Conservation (phyloP, 2,329 filamentous ascomycete genomes). For the Penicillium frequentans region DNA sequence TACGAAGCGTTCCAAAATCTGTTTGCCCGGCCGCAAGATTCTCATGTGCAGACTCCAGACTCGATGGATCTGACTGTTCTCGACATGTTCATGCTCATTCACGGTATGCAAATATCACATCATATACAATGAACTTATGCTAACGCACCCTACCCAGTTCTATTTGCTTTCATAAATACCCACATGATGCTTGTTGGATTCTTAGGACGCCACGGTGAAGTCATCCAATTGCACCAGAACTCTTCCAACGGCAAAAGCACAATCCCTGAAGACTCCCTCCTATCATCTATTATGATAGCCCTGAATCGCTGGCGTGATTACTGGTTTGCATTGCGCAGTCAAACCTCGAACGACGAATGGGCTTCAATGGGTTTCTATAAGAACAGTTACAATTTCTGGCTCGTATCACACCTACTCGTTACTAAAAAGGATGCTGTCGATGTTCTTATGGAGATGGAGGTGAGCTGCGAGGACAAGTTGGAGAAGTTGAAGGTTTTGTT, state of each 20-base stretch:
- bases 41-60: not conserved
- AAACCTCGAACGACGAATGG: conserved; percentile 37
- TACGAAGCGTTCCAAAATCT: conserved; percentile 41
- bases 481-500: conserved; percentile 43
- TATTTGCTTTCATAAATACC: conserved; percentile 43
- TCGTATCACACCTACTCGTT: conserved; percentile 43
- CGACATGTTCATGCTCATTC: conserved; percentile 46
- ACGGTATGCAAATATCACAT: conserved; percentile 28
- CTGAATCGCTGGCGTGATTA: conserved; percentile 40
- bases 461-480: conserved; percentile 46
- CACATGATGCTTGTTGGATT: conserved; percentile 40
- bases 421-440: conserved; percentile 45
- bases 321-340: conserved; percentile 35
- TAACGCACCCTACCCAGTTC: conserved; percentile 23
- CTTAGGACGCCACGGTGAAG: conserved; percentile 18
- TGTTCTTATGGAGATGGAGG: conserved; percentile 45
- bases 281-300: conserved; percentile 34
- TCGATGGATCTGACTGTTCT: conserved; percentile 32
- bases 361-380: conserved; percentile 44
- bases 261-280: conserved; percentile 31
- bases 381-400: conserved; percentile 45
- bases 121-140: not conserved
- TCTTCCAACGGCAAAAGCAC: conserved; percentile 3
- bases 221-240: conserved; percentile 7
- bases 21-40: conserved; percentile 31